Percentiles rank a stretch among this genome's conserved stretches.
Evolutionary conservation across 2,329 filamentous ascomycete species (phyloP).

Genomic region (Colletotrichum aenigma): DNA sequence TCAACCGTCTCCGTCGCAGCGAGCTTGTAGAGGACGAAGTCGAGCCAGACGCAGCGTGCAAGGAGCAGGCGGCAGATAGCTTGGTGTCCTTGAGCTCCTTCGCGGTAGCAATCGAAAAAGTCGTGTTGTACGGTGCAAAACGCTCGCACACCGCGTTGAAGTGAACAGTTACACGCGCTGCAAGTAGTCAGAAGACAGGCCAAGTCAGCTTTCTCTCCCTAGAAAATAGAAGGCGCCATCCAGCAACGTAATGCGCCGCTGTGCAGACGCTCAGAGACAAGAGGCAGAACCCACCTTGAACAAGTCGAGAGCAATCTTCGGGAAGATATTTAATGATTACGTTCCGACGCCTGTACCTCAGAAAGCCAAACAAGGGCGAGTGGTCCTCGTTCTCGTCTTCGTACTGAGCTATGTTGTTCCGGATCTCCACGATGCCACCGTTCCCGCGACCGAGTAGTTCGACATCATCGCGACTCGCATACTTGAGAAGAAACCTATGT

Average conservation of each 20-base stretch:
- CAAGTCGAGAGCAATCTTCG: constrained; percentile 84
- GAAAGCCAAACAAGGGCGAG: constrained; percentile 89
- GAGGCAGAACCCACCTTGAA: constrained; percentile 74
- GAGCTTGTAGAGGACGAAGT: constrained; percentile 86
- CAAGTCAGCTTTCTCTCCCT: constrained; percentile 14
- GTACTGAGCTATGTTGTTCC: constrained; percentile 77
- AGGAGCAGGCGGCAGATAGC: constrained; percentile 84
- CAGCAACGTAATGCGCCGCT: neutral
- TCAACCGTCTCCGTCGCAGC: constrained; percentile 74
- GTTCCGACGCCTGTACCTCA: constrained; percentile 88
- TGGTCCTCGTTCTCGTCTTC: constrained; percentile 60
- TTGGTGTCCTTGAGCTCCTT: constrained; percentile 87
- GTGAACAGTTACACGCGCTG: constrained; percentile 82
- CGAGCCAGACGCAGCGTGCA: constrained; percentile 87
- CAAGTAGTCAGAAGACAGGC: constrained; percentile 7
- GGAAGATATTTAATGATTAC: constrained; percentile 93
- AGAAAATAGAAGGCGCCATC: constrained; percentile 6
- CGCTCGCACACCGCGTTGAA: constrained; percentile 70
- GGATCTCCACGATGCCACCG: constrained; percentile 84
- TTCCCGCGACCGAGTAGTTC: constrained; percentile 77
- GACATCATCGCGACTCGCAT: constrained; percentile 86
- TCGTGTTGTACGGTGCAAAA: constrained; percentile 86
- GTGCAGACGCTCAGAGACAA: neutral
- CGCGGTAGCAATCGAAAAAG: constrained; percentile 75
- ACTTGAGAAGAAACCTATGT: constrained; percentile 90